Evolutionary conservation across 139 green algal species (phyloP).

Genomic region (Coccomyxa sp.): DNA sequence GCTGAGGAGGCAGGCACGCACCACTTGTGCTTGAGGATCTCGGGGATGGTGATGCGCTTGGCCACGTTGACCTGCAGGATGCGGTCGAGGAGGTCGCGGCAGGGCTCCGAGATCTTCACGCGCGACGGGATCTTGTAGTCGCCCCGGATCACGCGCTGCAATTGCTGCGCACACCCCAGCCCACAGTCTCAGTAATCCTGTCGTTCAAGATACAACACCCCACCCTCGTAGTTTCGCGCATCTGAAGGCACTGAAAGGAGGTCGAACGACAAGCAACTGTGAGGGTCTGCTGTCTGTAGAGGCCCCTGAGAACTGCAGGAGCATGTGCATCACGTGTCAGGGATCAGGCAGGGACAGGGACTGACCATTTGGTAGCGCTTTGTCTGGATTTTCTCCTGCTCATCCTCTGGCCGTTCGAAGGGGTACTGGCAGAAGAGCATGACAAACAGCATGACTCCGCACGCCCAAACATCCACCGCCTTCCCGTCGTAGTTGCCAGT

Average conservation of each 20-base stretch:
- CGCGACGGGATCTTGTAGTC: constrained; percentile 35
- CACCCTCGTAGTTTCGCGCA: not conserved
- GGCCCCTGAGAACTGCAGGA: not conserved
- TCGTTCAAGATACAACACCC: not conserved
- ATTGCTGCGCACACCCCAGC: not conserved
- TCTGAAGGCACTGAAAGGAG: not conserved
- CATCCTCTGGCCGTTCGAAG: constrained; percentile 42
- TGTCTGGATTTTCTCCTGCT: constrained; percentile 12
- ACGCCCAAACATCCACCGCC: constrained; percentile 43
- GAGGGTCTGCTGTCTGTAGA: not conserved
- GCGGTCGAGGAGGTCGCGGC: constrained; percentile 50
- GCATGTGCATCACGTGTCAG: not conserved
- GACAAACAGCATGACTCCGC: constrained; percentile 79
- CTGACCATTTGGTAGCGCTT: constrained; percentile 1
- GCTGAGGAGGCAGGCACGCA: too few species aligned
- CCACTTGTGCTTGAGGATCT: constrained; percentile 77
- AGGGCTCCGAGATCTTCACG: not conserved
- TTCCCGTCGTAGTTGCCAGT: constrained; percentile 45
- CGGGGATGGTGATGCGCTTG: constrained; percentile 50
- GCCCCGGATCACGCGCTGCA: constrained; percentile 12
- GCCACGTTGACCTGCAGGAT: constrained; percentile 59
- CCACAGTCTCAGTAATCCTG: not conserved
- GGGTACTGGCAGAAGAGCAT: constrained; percentile 66
- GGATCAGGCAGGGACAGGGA: not conserved
- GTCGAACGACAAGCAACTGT: not conserved